A percentile compares a stretch with the other conserved stretches of the same genome.
These are phyloP conservation scores for Trypanosoma caninum DNA, from an alignment of 208 protist species.

Conservation along the genomic window DNA sequence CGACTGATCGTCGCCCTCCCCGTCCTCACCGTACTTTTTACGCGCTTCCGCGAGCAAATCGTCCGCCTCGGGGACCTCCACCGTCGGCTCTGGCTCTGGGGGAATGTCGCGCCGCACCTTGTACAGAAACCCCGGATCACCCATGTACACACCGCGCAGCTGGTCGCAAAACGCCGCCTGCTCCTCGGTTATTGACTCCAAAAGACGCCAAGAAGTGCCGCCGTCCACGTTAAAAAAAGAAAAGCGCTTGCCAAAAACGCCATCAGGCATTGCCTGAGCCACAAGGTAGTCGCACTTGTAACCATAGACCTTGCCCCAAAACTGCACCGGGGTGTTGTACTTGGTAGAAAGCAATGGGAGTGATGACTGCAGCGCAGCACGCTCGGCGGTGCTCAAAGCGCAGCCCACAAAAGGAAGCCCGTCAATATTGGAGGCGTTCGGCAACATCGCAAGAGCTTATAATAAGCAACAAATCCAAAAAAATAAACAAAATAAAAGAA, in stretches of 20 bases:
- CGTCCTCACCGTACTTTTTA: slow-evolving; percentile 32
- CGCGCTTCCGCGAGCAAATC: slow-evolving; percentile 36
- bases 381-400: slow-evolving; percentile 58
- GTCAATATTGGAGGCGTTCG: slow-evolving; percentile 37
- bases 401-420: slow-evolving; percentile 59
- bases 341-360: slow-evolving; percentile 66
- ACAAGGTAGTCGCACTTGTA: slow-evolving; percentile 74
- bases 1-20: slow-evolving; percentile 23
- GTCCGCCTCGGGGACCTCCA: slow-evolving; percentile 44
- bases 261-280: slow-evolving; percentile 51
- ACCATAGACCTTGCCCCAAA: slow-evolving; percentile 83
- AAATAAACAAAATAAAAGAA: neutral
- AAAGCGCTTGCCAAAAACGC: slow-evolving; percentile 54
- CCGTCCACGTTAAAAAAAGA: slow-evolving; percentile 83
- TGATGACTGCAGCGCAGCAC: slow-evolving; percentile 73
- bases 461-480: neutral
- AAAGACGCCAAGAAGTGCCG: slow-evolving; percentile 65
- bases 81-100: slow-evolving; percentile 54
- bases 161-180: slow-evolving; percentile 79
- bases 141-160: slow-evolving; percentile 80
- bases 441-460: slow-evolving; percentile 30
- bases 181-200: slow-evolving; percentile 57
- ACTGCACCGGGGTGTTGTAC: slow-evolving; percentile 39
- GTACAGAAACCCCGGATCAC: slow-evolving; percentile 79
- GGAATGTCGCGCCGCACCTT: slow-evolving; percentile 81